Evolutionary conservation across 2,329 filamentous ascomycete species (phyloP).

Genomic region (Pyrenochaeta sp.): DNA sequence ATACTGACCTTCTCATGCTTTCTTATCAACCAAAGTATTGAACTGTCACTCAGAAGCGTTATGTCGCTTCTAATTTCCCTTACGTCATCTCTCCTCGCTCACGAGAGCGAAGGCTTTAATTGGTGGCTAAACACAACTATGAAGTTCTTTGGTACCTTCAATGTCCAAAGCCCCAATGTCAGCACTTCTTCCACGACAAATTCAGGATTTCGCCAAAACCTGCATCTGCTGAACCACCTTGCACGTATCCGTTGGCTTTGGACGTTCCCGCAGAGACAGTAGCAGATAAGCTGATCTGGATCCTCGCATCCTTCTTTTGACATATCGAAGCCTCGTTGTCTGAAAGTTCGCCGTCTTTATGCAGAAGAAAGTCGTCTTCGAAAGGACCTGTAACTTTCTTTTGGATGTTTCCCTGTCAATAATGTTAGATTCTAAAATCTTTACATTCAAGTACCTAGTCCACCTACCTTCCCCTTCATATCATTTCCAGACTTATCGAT

Average conservation of each 20-base stretch:
- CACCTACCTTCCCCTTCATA: conserved; percentile 35
- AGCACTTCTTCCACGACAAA: conserved; percentile 37
- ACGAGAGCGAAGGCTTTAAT: too few species aligned
- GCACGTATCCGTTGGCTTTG: conserved; percentile 19
- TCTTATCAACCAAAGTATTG: too few species aligned
- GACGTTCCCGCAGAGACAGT: conserved; percentile 21
- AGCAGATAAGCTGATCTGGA: conserved; percentile 34
- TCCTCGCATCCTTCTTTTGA: conserved; percentile 31
- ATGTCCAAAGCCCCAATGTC: background rate
- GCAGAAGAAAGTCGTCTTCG: conserved; percentile 32
- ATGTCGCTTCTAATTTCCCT: too few species aligned
- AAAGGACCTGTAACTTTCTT: conserved; percentile 34
- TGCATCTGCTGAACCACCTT: conserved; percentile 23
- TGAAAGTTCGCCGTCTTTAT: conserved; percentile 35
- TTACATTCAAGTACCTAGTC: background rate
- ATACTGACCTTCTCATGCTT: too few species aligned
- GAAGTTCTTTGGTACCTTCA: background rate
- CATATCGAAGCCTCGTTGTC: conserved; percentile 29
- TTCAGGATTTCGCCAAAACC: conserved; percentile 31
- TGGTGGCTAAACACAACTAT: too few species aligned
- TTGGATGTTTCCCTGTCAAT: conserved; percentile 31
- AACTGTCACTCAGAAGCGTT: too few species aligned
- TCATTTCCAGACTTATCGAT: conserved; percentile 30
- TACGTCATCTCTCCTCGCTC: too few species aligned
- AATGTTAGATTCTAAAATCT: background rate